These are phyloP conservation scores for Penicillium oxalicum DNA, from an alignment of 2,329 filamentous ascomycete species.

Conservation along the genomic window DNA sequence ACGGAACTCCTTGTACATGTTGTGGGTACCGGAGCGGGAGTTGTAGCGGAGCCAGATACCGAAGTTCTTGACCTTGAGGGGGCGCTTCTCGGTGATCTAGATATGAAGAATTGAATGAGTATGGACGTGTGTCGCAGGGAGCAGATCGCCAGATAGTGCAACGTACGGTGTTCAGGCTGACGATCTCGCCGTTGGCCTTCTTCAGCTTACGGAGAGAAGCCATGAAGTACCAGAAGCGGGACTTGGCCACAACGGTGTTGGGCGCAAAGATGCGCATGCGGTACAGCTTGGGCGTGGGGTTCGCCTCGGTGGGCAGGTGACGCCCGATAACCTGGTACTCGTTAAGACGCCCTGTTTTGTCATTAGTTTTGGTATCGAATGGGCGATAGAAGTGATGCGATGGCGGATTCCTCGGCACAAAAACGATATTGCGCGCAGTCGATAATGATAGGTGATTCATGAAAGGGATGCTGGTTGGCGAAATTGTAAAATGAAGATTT, in stretches of 20 bases:
- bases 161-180: conserved; percentile 90
- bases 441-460: conserved; percentile 3
- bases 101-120: conserved; percentile 8
- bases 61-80: conserved; percentile 99
- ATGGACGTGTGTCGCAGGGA: conserved; percentile 1
- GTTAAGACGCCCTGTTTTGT: conserved; percentile 82
- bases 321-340: conserved; percentile 99
- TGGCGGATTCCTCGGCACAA: conserved; percentile 6
- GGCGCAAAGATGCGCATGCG: conserved; percentile 99
- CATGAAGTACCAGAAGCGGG: conserved; percentile 99
- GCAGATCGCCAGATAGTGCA: not conserved
- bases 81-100: conserved; percentile 97
- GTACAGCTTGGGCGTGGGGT: conserved; percentile 97
- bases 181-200: conserved; percentile 99
- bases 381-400: not conserved
- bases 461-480: conserved; percentile 3
- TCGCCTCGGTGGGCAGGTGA: conserved; percentile 94
- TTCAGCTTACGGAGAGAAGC: conserved; percentile 99
- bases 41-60: conserved; percentile 99
- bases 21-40: conserved; percentile 99
- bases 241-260: conserved; percentile 98
- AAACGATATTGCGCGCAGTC: conserved; percentile 14
- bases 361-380: conserved; percentile 27
- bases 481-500: conserved; percentile 11
- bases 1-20: conserved; percentile 99